Conservation (phyloP, 1,139 yeast species). For the Nematodospora anomalae region DNA sequence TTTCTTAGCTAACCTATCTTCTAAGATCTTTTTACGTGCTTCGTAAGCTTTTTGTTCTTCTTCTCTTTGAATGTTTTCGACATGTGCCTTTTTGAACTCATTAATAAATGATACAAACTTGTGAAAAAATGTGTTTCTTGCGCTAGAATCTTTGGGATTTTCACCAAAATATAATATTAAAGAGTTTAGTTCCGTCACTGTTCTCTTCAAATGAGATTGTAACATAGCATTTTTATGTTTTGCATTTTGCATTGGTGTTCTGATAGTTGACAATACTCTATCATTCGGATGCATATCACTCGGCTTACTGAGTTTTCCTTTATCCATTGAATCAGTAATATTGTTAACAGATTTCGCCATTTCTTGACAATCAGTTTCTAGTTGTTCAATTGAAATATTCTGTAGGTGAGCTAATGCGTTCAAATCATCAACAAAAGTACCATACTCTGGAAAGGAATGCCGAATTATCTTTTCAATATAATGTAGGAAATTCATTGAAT, state of each 20-base stretch:
- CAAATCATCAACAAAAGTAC: slow-evolving; percentile 76
- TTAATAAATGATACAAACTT: slow-evolving; percentile 39
- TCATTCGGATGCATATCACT: slow-evolving; percentile 77
- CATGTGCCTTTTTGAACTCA: slow-evolving; percentile 46
- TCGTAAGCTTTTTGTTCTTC: slow-evolving; percentile 46
- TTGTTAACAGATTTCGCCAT: slow-evolving; percentile 55
- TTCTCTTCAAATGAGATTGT: slow-evolving; percentile 53
- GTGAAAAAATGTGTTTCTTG: slow-evolving; percentile 38
- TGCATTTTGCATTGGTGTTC: slow-evolving; percentile 61
- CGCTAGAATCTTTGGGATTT: slow-evolving; percentile 55
- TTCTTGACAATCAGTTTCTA: slow-evolving; percentile 69
- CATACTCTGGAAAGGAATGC: slow-evolving; percentile 72
- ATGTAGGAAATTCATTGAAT: slow-evolving; percentile 79
- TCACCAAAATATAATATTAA: slow-evolving; percentile 86
- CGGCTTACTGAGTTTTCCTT: slow-evolving; percentile 76
- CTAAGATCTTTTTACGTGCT: slow-evolving; percentile 36
- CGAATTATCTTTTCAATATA: slow-evolving; percentile 82
- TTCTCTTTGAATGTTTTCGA: slow-evolving; percentile 49
- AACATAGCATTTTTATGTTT: slow-evolving; percentile 57
- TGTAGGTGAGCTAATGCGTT: slow-evolving; percentile 60
- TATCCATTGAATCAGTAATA: slow-evolving; percentile 55
- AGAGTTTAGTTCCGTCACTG: slow-evolving; percentile 54
- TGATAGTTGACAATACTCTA: slow-evolving; percentile 48
- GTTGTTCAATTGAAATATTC: slow-evolving; percentile 73
- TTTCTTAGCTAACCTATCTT: slow-evolving; percentile 23